These are phyloP conservation scores for Xerocomellus intermedius DNA, from an alignment of 768 basidiomycete species.

Conservation along the genomic window DNA sequence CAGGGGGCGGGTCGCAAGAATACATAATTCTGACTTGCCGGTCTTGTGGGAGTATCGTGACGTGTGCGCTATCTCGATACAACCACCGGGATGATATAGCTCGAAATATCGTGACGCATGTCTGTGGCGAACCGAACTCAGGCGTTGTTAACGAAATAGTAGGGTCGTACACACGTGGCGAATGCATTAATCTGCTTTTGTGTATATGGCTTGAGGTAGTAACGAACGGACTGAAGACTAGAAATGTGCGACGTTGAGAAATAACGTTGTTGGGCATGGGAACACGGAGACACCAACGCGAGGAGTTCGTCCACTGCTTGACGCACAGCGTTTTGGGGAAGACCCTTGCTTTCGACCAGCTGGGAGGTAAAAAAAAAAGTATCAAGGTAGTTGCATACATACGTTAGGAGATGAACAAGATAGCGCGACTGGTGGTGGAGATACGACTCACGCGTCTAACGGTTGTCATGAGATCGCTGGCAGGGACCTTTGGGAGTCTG, in stretches of 20 bases:
- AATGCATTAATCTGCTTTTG: constrained; percentile 90
- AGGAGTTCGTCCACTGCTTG: constrained; percentile 79
- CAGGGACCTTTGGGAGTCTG: constrained; percentile 72
- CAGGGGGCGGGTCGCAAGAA: constrained; percentile 74
- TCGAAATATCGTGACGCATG: constrained; percentile 90
- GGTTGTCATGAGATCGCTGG: constrained; percentile 63
- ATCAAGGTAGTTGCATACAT: constrained; percentile 22
- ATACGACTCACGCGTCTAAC: constrained; percentile 68
- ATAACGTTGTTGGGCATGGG: constrained; percentile 9
- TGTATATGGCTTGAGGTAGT: constrained; percentile 70
- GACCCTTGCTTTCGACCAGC: constrained; percentile 59
- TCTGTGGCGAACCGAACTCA: constrained; percentile 41
- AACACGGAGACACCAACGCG: constrained; percentile 49
- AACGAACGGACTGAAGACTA: constrained; percentile 73
- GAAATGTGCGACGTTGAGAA: constrained; percentile 17
- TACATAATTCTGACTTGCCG: constrained; percentile 87
- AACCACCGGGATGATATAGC: constrained; percentile 78
- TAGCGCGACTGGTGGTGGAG: constrained; percentile 26
- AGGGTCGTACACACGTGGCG: constrained; percentile 69
- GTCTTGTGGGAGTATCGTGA: constrained; percentile 84
- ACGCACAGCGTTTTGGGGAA: constrained; percentile 57
- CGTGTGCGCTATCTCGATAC: constrained; percentile 86
- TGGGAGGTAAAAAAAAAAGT: constrained; percentile 29
- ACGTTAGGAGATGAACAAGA: constrained; percentile 23
- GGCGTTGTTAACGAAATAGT: constrained; percentile 26